Evolutionary conservation across 1,139 yeast species (phyloP), one percentile per base, ranked within the genome.

Genomic region (Hemisphaericaspora subhashii): DNA sequence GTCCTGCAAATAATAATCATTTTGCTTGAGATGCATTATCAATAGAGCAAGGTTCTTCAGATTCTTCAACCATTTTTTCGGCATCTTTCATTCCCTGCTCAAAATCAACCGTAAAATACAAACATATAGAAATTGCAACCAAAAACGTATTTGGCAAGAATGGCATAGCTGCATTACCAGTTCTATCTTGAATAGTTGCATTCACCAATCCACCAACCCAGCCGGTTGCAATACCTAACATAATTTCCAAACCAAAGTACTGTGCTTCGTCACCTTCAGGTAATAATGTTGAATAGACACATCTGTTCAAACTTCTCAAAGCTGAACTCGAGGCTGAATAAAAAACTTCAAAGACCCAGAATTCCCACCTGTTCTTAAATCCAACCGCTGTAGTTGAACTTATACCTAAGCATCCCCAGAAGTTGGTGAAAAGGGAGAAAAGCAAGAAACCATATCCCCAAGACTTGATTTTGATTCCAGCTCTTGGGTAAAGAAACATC

Each of bases 251-350:
- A 0, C 76, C 77, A 49, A 71, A 69, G 39, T 60, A 70, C 45
- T 70, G 74, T 1, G 74, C 74, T 41, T 71, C 76, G 26, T 65
- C 63, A 0, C 75, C 75, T 38, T 55, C 60, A 1, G 77, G 77
- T 16, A 71, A 51, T 38, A 71, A 50, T 0, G 71, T 54, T 33
- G 72, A 65, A 44, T 69, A 71, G 0, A 66, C 53, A 2, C 64
- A 58, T 44, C 77, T 55, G 41, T 69, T 68, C 30, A 71, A 44
- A 1, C 68, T 58, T 37, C 77, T 55, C 44, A 69, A 46, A 0
- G 74, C 64, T 3, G 71, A 64, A 3, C 71, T 62, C 1, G 68
- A 42, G 4, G 62, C 54, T 9, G 68, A 58, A 41, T 63, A 68
- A 4, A 70, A 47, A 1, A 68, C 64, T 36, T 68, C 74, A 48